phyloP scores from a whole-genome alignment of 1,284 basidiomycete species.

The Boletus albobrunnescens region DNA sequence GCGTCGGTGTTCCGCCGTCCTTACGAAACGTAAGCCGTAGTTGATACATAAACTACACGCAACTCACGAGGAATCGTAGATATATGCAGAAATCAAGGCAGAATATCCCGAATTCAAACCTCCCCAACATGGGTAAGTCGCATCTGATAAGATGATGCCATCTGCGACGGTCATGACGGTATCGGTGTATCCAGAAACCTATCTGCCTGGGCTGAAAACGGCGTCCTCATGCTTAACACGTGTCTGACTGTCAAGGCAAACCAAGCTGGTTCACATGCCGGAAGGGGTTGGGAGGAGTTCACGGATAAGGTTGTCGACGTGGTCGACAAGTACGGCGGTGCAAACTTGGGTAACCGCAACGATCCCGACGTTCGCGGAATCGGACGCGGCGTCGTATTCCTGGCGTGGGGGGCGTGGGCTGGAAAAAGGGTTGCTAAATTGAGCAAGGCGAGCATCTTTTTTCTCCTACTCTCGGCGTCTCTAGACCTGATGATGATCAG shows the following conservation, averaged over 20 bases:
- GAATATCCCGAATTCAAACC: constrained; percentile 79
- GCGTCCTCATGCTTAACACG: constrained; percentile 90
- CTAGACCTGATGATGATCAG: constrained; percentile 41
- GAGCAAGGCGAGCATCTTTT: constrained; percentile 54
- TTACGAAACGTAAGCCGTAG: constrained; percentile 61
- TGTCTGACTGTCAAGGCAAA: constrained; percentile 80
- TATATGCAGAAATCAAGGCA: constrained; percentile 82
- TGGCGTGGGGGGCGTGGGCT: constrained; percentile 90
- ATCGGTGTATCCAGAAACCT: constrained; percentile 54
- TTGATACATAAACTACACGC: constrained; percentile 8
- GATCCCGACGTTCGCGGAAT: constrained; percentile 45
- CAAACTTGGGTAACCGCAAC: constrained; percentile 50
- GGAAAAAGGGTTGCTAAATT: constrained; percentile 80
- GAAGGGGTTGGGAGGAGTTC: constrained; percentile 86
- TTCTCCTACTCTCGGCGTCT: constrained; percentile 8
- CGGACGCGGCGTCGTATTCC: constrained; percentile 76
- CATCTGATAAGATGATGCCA: constrained; percentile 21
- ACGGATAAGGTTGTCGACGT: constrained; percentile 66
- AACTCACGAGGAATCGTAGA: constrained; percentile 43
- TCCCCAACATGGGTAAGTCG: constrained; percentile 80
- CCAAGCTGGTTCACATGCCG: constrained; percentile 77
- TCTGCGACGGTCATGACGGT: constrained; percentile 14
- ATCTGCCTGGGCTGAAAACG: constrained; percentile 79
- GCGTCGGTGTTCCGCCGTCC: constrained; percentile 74
- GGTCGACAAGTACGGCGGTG: constrained; percentile 75